These are phyloP conservation scores for Neurospora sp. DNA, from an alignment of 495 filamentous ascomycete genomes.

Conservation along the genomic window DNA sequence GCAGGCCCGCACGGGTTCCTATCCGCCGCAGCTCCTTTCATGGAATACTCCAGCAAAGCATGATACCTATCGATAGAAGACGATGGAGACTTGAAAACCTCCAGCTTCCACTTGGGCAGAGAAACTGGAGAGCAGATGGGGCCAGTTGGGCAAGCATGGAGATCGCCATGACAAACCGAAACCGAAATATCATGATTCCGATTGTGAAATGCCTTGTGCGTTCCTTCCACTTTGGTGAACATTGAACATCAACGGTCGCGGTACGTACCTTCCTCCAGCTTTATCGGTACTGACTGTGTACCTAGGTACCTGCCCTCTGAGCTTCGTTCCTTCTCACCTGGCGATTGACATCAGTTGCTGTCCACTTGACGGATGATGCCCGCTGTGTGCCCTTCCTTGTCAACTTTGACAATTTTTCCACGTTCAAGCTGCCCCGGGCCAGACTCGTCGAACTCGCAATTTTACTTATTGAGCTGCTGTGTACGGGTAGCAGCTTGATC, in stretches of 20 bases:
- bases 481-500: background rate
- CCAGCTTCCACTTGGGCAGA: background rate
- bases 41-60: background rate
- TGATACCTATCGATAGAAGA: background rate
- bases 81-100: background rate
- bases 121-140: background rate
- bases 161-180: background rate
- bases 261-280: background rate
- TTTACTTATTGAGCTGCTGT: background rate
- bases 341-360: background rate
- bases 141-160: background rate
- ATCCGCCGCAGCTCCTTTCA: background rate
- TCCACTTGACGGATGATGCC: background rate
- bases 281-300: background rate
- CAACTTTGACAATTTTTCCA: background rate
- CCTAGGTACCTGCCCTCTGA: background rate
- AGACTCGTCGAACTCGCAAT: background rate
- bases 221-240: background rate
- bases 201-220: background rate
- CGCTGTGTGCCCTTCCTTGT: background rate
- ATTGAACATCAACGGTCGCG: background rate
- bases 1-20: background rate
- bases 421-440: background rate
- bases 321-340: background rate
- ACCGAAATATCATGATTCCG: background rate